Evolutionary conservation across 352 stramenopile genomes (phyloP).

Genomic region (Thalassiosira allenii): DNA sequence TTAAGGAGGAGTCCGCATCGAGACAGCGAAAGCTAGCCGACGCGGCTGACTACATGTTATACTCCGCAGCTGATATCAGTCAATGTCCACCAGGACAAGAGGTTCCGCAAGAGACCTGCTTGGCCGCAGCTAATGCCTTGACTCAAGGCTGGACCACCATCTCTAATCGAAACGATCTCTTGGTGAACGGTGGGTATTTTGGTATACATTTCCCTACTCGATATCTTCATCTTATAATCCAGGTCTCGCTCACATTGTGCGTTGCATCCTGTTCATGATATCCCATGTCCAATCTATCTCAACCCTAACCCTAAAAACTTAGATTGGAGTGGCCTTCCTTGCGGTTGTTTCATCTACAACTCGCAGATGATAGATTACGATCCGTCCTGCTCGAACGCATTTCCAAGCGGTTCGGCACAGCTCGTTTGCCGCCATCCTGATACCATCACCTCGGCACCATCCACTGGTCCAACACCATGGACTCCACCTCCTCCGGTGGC

Average conservation of each 20-base stretch:
- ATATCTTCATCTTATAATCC: too few relatives aligned
- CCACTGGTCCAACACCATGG: not conserved
- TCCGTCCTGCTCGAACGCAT: not conserved
- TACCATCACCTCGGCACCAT: not conserved
- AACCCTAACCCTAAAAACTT: too few relatives aligned
- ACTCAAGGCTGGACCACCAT: not conserved
- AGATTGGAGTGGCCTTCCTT: constrained; percentile 10
- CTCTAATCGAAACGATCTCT: not conserved
- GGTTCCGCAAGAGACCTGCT: not conserved
- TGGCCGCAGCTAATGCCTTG: not conserved
- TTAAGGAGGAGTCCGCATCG: not conserved
- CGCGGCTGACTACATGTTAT: not conserved
- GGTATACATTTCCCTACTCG: too few relatives aligned
- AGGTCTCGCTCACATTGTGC: too few relatives aligned
- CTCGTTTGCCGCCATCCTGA: not conserved
- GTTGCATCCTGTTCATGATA: too few relatives aligned
- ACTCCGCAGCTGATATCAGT: not conserved
- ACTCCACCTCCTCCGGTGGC: not conserved
- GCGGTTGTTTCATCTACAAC: constrained; percentile 2
- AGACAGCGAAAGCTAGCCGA: not conserved
- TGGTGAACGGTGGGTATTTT: too few relatives aligned
- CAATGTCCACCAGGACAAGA: constrained; percentile 1
- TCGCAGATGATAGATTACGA: not conserved
- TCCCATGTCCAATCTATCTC: too few relatives aligned
- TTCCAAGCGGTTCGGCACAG: not conserved